Percentiles rank a stretch among this genome's conserved stretches.
Conservation (phyloP, 257 asterid genomes). For the Fraxinus quadrangulata region DNA sequence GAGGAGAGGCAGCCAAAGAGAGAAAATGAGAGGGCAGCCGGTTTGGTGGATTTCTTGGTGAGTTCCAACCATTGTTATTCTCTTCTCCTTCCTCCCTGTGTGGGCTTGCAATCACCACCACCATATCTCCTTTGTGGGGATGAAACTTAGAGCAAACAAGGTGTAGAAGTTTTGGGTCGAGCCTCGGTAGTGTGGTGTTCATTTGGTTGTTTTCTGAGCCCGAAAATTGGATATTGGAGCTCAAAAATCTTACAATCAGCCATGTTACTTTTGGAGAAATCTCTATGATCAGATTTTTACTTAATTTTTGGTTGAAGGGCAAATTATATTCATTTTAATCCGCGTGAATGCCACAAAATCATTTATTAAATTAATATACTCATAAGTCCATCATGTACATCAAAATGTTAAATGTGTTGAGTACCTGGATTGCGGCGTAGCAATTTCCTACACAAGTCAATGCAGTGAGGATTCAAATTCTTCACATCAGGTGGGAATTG, state of each 20-base stretch:
- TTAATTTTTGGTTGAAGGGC: not conserved
- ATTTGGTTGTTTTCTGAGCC: too few relatives aligned
- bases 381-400: not conserved
- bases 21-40: too few relatives aligned
- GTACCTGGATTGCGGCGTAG: slow-evolving; percentile 81
- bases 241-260: not conserved
- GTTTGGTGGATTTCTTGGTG: too few relatives aligned
- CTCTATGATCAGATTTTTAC: not conserved
- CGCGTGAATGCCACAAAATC: not conserved
- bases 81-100: too few relatives aligned
- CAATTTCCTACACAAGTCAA: slow-evolving; percentile 74
- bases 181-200: too few relatives aligned
- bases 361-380: not conserved
- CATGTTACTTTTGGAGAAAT: not conserved
- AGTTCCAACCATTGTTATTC: too few relatives aligned
- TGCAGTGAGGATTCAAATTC: slow-evolving; percentile 62
- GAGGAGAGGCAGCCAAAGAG: too few relatives aligned
- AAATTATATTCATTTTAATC: not conserved
- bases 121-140: too few relatives aligned
- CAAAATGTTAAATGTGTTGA: slow-evolving; percentile 16
- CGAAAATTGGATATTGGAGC: too few relatives aligned
- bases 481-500: slow-evolving; percentile 69
- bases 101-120: too few relatives aligned
- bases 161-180: too few relatives aligned
- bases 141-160: too few relatives aligned